A percentile compares a stretch with the other conserved stretches of the same genome.
These are phyloP conservation scores for Rhynchospora breviuscula DNA, from an alignment of 176 grass and related monocot species.

Conservation along the genomic window DNA sequence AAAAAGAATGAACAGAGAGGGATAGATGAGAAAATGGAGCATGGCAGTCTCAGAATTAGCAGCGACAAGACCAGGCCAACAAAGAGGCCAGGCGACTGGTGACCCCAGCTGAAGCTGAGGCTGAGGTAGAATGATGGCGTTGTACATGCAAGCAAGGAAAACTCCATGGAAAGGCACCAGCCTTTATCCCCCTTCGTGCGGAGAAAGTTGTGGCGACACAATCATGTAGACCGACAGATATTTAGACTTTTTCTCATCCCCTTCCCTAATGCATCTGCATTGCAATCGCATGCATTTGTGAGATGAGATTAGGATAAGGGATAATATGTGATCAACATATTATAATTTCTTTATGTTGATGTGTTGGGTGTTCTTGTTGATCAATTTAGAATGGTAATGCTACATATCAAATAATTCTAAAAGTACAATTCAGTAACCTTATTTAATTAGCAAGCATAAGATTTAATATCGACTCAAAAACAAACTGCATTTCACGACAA, in stretches of 20 bases:
- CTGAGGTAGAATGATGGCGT: constrained; percentile 22
- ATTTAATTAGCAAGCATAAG: too few species aligned
- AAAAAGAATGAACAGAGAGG: constrained; percentile 21
- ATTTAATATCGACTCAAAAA: too few species aligned
- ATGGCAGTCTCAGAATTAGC: constrained; percentile 5
- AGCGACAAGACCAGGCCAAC: not conserved
- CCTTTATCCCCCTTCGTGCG: constrained; percentile 6
- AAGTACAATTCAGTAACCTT: too few species aligned
- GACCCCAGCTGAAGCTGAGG: not conserved
- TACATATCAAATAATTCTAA: too few species aligned
- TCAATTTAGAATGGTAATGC: too few species aligned
- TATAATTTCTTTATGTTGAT: not conserved
- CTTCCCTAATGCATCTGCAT: not conserved
- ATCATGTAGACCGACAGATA: constrained; percentile 8
- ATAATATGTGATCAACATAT: not conserved
- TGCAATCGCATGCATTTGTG: constrained; percentile 8
- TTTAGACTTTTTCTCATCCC: not conserved
- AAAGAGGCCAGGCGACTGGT: not conserved
- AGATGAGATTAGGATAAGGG: not conserved
- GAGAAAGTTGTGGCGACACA: constrained; percentile 26
- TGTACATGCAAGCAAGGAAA: constrained; percentile 24
- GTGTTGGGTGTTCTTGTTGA: too few species aligned
- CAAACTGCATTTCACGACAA: too few species aligned
- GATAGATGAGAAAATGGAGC: not conserved
- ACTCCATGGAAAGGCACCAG: constrained; percentile 22